These are phyloP conservation scores for Phylloboletellus chloephorus DNA, from an alignment of 1,284 basidiomycete genomes.

Conservation along the genomic window DNA sequence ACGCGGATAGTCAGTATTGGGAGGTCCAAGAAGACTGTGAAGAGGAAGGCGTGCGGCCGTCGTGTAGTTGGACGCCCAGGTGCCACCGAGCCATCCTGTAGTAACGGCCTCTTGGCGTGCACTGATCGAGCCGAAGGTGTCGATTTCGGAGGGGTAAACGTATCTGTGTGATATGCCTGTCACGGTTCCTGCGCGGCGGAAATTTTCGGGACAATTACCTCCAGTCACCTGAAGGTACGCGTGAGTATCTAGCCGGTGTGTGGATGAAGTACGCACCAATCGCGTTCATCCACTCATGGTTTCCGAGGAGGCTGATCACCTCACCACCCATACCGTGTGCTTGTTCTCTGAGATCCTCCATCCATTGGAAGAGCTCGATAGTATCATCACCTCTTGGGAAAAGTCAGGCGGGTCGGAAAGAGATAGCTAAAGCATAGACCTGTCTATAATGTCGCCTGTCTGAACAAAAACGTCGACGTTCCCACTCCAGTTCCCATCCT, in stretches of 20 bases:
- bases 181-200: slow-evolving; percentile 1
- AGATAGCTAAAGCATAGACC: slow-evolving; percentile 38
- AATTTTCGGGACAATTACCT: slow-evolving; percentile 43
- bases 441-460: slow-evolving; percentile 91
- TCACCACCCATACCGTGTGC: slow-evolving; percentile 64
- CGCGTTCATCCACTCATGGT: slow-evolving; percentile 88
- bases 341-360: slow-evolving; percentile 78
- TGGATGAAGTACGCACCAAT: slow-evolving; percentile 48
- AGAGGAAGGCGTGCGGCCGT: slow-evolving; percentile 76
- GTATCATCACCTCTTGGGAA: slow-evolving; percentile 75
- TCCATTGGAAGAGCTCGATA: slow-evolving; percentile 72
- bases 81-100: slow-evolving; percentile 72
- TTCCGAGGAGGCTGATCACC: slow-evolving; percentile 79
- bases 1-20: slow-evolving; percentile 67
- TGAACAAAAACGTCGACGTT: slow-evolving; percentile 81
- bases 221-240: slow-evolving; percentile 63
- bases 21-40: slow-evolving; percentile 62
- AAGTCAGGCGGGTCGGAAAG: slow-evolving; percentile 6
- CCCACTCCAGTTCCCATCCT: slow-evolving; percentile 71
- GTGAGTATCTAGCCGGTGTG: slow-evolving; percentile 6
- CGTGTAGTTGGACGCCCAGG: slow-evolving; percentile 86
- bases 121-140: slow-evolving; percentile 69
- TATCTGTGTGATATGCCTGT: slow-evolving; percentile 50
- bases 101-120: slow-evolving; percentile 67
- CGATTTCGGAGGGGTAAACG: slow-evolving; percentile 73